phyloP scores from a whole-genome alignment of 139 green algal genomes.

The Edaphochlamys debaryana region DNA sequence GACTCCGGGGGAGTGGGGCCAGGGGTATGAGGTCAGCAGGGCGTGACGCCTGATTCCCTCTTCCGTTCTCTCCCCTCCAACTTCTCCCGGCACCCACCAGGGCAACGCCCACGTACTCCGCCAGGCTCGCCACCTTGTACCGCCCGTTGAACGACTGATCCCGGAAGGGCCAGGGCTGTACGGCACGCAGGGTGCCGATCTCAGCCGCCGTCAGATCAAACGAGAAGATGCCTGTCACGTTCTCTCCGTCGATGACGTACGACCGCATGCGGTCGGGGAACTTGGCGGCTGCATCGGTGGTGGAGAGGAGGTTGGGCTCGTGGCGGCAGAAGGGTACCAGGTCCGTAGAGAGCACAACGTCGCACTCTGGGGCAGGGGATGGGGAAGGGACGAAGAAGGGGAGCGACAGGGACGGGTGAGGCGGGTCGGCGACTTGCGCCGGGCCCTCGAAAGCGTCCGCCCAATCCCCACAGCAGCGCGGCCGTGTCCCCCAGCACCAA shows the following conservation, averaged over 20 bases:
- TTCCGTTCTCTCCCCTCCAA: no score
- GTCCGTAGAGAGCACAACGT: slow-evolving; percentile 73
- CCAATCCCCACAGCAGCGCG: no score
- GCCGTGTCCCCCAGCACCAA: no score
- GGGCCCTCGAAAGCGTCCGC: no score
- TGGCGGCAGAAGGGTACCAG: slow-evolving; percentile 71
- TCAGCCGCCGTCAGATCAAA: slow-evolving; percentile 42
- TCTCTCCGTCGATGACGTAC: slow-evolving; percentile 59
- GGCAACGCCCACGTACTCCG: slow-evolving; percentile 43
- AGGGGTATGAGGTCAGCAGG: no score
- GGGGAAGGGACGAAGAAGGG: no score
- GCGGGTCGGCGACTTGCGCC: no score
- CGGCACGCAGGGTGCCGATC: slow-evolving; percentile 15
- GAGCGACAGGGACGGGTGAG: no score
- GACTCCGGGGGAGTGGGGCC: no score
- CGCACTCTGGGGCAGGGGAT: no score
- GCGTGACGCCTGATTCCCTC: no score
- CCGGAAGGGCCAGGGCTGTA: slow-evolving; percentile 52
- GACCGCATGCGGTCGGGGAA: slow-evolving; percentile 51
- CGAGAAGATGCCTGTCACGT: slow-evolving; percentile 47
- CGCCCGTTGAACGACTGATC: slow-evolving; percentile 48
- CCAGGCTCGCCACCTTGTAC: slow-evolving; percentile 46
- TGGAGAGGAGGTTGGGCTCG: slow-evolving; percentile 64
- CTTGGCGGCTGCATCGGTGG: slow-evolving; percentile 60
- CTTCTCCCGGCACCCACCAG: no score